Conservation (phyloP, 2,329 filamentous ascomycete species). For the Cercospora sojina region DNA sequence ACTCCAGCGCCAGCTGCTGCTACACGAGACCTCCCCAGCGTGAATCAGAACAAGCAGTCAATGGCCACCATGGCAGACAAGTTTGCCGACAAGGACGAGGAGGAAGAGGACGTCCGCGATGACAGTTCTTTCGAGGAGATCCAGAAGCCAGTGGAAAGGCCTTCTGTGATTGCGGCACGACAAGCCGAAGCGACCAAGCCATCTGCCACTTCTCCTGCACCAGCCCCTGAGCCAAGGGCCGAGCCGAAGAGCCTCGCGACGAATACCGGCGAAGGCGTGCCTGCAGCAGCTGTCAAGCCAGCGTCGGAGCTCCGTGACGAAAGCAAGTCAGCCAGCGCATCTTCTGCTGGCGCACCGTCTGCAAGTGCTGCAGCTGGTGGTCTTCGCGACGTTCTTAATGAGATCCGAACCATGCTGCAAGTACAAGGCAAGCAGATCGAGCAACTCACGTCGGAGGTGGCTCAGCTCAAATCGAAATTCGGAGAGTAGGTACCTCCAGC, state of each 20-base stretch:
- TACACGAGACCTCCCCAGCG: conserved; percentile 57
- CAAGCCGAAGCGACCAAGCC: conserved; percentile 26
- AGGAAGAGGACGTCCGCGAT: conserved; percentile 59
- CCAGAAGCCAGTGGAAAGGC: conserved; percentile 68
- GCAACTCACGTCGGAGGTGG: conserved; percentile 76
- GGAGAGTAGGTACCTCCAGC: conserved; percentile 26
- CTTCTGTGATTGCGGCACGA: conserved; percentile 33
- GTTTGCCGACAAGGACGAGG: conserved; percentile 73
- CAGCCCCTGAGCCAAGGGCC: conserved; percentile 17
- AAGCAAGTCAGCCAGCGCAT: conserved; percentile 18
- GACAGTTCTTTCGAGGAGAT: conserved; percentile 86
- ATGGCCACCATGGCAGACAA: conserved; percentile 83
- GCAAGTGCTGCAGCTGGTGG: conserved; percentile 50
- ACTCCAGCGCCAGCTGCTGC: conserved; percentile 42
- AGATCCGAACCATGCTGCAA: conserved; percentile 76
- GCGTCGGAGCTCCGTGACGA: conserved; percentile 35
- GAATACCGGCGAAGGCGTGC: conserved; percentile 21
- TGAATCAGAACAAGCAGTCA: conserved; percentile 82
- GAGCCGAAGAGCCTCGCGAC: conserved; percentile 23
- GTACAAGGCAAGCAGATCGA: conserved; percentile 75
- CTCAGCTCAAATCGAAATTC: conserved; percentile 69
- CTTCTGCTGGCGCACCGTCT: conserved; percentile 35
- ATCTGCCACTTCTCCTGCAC: conserved; percentile 19
- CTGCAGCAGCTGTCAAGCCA: conserved; percentile 24
- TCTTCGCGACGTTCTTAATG: conserved; percentile 65